Conservation (phyloP, 169 alveolate genomes). For the Cardiosporidium cionae region DNA sequence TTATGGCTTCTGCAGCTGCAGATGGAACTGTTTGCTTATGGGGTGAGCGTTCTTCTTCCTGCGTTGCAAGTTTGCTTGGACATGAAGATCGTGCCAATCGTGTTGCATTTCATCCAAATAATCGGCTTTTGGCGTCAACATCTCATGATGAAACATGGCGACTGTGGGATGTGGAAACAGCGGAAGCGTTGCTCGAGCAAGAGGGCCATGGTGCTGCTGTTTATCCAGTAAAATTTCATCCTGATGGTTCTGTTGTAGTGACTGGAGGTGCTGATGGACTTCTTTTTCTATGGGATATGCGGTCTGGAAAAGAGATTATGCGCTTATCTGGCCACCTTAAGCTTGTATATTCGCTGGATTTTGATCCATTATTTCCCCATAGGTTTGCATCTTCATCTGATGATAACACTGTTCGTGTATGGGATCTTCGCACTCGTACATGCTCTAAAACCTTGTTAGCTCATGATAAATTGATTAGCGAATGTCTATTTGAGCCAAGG, state of each 20-base stretch:
- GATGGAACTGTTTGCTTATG: not conserved
- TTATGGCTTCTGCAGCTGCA: not conserved
- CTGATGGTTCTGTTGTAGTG: conserved; percentile 76
- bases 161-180: conserved; percentile 72
- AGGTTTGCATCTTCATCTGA: conserved; percentile 74
- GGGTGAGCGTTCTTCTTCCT: not conserved
- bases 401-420: conserved; percentile 75
- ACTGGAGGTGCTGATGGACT: conserved; percentile 79
- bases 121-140: conserved; percentile 22
- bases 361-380: conserved; percentile 51
- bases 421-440: conserved; percentile 72
- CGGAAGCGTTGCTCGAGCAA: conserved; percentile 45
- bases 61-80: conserved; percentile 17
- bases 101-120: conserved; percentile 32
- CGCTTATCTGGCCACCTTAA: conserved; percentile 63
- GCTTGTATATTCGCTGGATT: conserved; percentile 52
- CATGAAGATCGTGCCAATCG: conserved; percentile 44
- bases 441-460: conserved; percentile 12
- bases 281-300: conserved; percentile 73
- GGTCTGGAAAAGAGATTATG: conserved; percentile 69
- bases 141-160: conserved; percentile 86
- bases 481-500: conserved; percentile 16
- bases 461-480: conserved; percentile 27
- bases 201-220: conserved; percentile 47
- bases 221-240: conserved; percentile 66